Evolutionary conservation across 2,329 filamentous ascomycete genomes (phyloP), one percentile per base, ranked within the genome.

Genomic region (Diaporthe citriasiana): DNA sequence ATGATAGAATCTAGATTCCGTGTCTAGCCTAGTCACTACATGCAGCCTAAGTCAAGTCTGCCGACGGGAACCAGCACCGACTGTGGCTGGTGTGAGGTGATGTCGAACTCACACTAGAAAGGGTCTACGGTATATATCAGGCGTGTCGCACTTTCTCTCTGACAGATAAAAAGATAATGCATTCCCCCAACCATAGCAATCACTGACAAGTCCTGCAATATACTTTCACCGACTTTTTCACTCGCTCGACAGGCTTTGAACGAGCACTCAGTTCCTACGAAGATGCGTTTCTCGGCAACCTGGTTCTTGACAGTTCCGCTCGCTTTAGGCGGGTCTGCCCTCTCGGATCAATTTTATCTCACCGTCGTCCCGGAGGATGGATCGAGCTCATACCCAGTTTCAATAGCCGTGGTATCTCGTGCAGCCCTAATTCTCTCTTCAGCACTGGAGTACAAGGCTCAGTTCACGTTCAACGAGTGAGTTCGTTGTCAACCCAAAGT

Each of bases 341-440:
- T 57, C 25, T 55, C 68, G n/a, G 53, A 57, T 8, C 51, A n/a
- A 7, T 70, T 70, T 25, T 47, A 57, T n/a, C 51, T 70, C 25
- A 70, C 51, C 13, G 19, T 70, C 10, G 68, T 70, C 13, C 68
- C 68, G 13, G 38, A 57, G 50, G 40, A 70, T 50, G 53, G 53
- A 30, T 70, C 68, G 4, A 19, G 25, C 38, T 35, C 68, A 22
- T 70, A 70, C 53, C 68, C 53, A 40, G 68, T 47, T 2, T 47
- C 53, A 12, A 57, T 70, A 70, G 68, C 68, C 13, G 47, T 38
- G 12, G 68, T 70, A 13, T 70, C 68, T 10, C 68, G 68, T 19
- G 68, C 30, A 70, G 68, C 68, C 8, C 38, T 57, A 33, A 70
- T 70, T 47, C 68, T 70, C 9, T 70, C 68, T 2, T 70, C 68